A percentile compares a stretch with the other conserved stretches of the same genome.
These are phyloP conservation scores for Scleromitrula shiraiana DNA, from an alignment of 2,329 filamentous ascomycete species.

Conservation along the genomic window DNA sequence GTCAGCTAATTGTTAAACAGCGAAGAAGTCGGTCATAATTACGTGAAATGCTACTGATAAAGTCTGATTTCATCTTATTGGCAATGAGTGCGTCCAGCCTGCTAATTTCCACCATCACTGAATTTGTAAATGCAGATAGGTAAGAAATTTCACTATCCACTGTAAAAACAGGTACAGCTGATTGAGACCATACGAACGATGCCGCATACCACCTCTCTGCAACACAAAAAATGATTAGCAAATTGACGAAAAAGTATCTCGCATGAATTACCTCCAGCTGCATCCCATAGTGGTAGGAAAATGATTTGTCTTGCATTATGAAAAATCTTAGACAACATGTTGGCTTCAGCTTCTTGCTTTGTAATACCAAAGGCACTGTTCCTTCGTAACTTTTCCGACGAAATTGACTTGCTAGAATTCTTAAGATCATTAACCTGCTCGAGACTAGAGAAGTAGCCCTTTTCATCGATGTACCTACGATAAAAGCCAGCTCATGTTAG, in stretches of 20 bases:
- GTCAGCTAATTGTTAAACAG: constrained; percentile 13
- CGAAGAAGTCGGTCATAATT: constrained; percentile 28
- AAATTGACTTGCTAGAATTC: constrained; percentile 4
- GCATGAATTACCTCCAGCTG: constrained; percentile 17
- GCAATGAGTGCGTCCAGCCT: constrained; percentile 39
- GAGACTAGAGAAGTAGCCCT: constrained; percentile 26
- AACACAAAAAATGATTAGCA: neutral
- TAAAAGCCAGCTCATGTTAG: neutral
- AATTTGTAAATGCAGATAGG: constrained; percentile 31
- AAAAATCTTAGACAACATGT: constrained; percentile 23
- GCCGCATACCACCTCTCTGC: constrained; percentile 24
- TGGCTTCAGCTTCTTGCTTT: constrained; percentile 21
- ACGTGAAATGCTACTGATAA: constrained; percentile 43
- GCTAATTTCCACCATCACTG: constrained; percentile 11
- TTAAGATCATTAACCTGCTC: constrained; percentile 19
- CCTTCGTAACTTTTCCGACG: too few species aligned
- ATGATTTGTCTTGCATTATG: constrained; percentile 25
- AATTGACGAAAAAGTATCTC: neutral
- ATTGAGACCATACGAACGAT: constrained; percentile 30
- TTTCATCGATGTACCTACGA: constrained; percentile 20
- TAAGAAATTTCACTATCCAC: constrained; percentile 28
- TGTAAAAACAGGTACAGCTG: constrained; percentile 19
- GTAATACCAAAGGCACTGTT: constrained; percentile 10
- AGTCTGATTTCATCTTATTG: constrained; percentile 43
- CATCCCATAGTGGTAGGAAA: constrained; percentile 28